phyloP scores from a whole-genome alignment of 495 filamentous ascomycete genomes.

The Aspergillus taichungensis region DNA sequence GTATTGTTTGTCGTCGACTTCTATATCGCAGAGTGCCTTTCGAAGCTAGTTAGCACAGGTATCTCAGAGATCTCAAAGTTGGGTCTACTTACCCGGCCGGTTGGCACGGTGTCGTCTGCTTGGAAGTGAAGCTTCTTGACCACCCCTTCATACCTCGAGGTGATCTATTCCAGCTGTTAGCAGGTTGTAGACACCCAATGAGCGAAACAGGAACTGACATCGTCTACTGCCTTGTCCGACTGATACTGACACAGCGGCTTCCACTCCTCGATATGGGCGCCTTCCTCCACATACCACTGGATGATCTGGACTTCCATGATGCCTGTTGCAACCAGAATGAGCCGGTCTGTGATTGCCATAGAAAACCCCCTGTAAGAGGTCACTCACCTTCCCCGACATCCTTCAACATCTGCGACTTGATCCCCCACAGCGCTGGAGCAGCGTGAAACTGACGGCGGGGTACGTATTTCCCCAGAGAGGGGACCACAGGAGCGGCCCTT shows the following conservation, averaged over 20 bases:
- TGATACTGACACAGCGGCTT: conserved; percentile 96
- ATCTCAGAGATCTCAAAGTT: background rate
- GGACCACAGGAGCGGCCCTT: conserved; percentile 21
- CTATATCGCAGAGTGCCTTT: conserved; percentile 46
- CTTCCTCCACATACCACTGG: conserved; percentile 98
- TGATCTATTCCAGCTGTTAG: conserved; percentile 51
- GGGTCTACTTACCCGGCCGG: conserved; percentile 53
- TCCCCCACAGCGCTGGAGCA: conserved; percentile 44
- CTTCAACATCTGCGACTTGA: conserved; percentile 84
- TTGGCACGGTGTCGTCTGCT: conserved; percentile 89
- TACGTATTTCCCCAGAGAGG: conserved; percentile 13
- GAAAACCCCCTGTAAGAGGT: background rate
- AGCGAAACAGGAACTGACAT: conserved; percentile 39
- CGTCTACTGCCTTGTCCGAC: conserved; percentile 96
- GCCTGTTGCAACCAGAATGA: conserved; percentile 38
- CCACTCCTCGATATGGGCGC: conserved; percentile 94
- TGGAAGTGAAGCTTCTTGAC: conserved; percentile 96
- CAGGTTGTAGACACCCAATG: background rate
- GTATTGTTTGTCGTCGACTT: conserved; percentile 50
- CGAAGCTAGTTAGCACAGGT: conserved; percentile 2
- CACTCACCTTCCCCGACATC: conserved; percentile 90
- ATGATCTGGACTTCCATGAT: conserved; percentile 98
- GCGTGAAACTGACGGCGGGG: conserved; percentile 50
- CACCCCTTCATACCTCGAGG: conserved; percentile 85
- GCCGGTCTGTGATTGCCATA: background rate